A percentile compares a stretch with the other conserved stretches of the same genome.
phyloP scores from a whole-genome alignment of 345 rosid species.

The Schrenkiella parvula region DNA sequence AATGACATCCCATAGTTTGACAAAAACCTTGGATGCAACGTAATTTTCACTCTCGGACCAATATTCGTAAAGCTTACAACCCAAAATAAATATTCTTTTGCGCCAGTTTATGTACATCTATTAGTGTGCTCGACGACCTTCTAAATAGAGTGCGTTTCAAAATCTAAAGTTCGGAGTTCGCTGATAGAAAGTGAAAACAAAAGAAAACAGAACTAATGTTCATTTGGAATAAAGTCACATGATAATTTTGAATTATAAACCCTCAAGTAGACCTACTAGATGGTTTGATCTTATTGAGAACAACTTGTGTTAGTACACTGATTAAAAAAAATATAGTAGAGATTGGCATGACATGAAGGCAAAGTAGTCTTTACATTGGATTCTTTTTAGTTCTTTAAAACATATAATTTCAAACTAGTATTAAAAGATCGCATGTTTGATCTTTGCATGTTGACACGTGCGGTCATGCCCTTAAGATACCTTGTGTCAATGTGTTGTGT shows the following conservation, averaged over 20 bases:
- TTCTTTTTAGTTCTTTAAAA: neutral
- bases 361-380: constrained; percentile 29
- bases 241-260: neutral
- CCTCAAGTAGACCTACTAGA: neutral
- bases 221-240: neutral
- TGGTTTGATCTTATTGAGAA: neutral
- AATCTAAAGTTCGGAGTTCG: neutral
- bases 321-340: neutral
- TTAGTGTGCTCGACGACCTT: neutral
- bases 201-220: neutral
- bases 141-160: neutral
- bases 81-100: neutral
- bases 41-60: neutral
- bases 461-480: constrained; percentile 31
- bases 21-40: neutral
- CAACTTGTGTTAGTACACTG: constrained; percentile 4
- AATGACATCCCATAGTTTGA: neutral
- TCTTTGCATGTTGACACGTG: constrained; percentile 38
- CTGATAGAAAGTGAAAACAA: neutral
- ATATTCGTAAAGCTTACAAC: neutral
- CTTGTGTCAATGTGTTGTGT: constrained; percentile 28
- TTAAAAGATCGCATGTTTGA: constrained; percentile 6
- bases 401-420: neutral
- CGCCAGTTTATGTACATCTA: neutral
- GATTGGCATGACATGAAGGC: constrained; percentile 25